These are phyloP conservation scores for Echium plantagineum DNA, from an alignment of 257 asterid genomes.

Conservation along the genomic window DNA sequence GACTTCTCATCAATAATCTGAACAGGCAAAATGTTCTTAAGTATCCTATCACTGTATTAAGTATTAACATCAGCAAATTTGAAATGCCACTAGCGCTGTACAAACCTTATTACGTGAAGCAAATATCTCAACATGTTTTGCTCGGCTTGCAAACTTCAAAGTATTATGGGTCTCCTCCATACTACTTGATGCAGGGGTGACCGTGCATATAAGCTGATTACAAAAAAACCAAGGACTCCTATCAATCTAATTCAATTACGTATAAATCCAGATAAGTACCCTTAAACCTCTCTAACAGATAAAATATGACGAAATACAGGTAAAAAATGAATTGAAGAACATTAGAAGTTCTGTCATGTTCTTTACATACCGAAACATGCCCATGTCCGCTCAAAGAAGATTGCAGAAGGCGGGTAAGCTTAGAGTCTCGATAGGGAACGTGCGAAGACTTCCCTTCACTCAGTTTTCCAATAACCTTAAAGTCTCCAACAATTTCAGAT, in stretches of 20 bases:
- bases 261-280: too few species aligned
- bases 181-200: constrained; percentile 98
- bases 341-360: background rate
- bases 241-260: background rate
- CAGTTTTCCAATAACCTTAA: constrained; percentile 91
- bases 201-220: constrained; percentile 81
- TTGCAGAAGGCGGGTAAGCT: constrained; percentile 90
- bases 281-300: too few species aligned
- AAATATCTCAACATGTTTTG: constrained; percentile 81
- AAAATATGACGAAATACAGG: background rate
- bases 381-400: constrained; percentile 98
- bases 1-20: constrained; percentile 99
- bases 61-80: constrained; percentile 8
- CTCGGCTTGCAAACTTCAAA: constrained; percentile 95
- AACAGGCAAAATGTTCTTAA: constrained; percentile 5
- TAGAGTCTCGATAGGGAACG: constrained; percentile 96
- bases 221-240: background rate
- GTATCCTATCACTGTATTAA: constrained; percentile 9
- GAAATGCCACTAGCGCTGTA: constrained; percentile 7
- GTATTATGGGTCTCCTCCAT: constrained; percentile 98
- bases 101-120: constrained; percentile 93
- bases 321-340: background rate
- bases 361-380: constrained; percentile 58
- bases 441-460: constrained; percentile 97
- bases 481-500: constrained; percentile 8